Base-by-base conservation (phyloP, 2,329 filamentous ascomycete species). In the Epichloe coenophiala region DNA sequence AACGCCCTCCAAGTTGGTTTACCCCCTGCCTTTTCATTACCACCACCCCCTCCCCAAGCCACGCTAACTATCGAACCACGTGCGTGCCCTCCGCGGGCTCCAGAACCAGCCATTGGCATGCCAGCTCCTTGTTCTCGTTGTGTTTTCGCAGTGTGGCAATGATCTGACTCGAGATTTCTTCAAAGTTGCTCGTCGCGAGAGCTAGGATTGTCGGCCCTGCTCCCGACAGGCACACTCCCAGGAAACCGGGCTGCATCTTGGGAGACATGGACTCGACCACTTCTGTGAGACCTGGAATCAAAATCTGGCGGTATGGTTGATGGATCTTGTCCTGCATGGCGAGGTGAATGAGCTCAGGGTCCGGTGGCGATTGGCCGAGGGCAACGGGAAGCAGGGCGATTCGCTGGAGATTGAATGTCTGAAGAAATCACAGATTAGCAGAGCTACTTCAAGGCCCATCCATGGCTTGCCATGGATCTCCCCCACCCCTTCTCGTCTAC, bases 281-380 rank as follows among this genome's bases (percentile, higher is more conserved):
- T 64, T 95, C 86, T 15, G 86, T 85, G 51, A 98, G 76, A 1
- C 91, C 93, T 1, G 93, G 93, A 58, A 98, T 95, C 55, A 98
- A 78, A 2, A 78, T 84, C 69, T 93, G 84, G 49, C 93, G 84
- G 72, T 98, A 97, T 42, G 89, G 93, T 69, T 98, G 93, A 71
- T 98, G 93, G 54, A 98, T 81, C 70, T 90, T 95, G 73, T 98
- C 93, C 71, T 97, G 93, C 93, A 98, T 98, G 45, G 90, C 91
- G 45, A 94, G 82, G 71, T 94, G 94, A 65, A 98, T 98, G 68
- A 95, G 84, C 60, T 94, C 84, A 21, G 93, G 84, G 63, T 96
- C 86, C 2, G 90, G 91, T 9, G 93, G 91, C 7, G 86, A 91
- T 65, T 88, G 84, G 56, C 90, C 89, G 44, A 98, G 77, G 1